Percentiles rank a stretch among this genome's conserved stretches.
These are phyloP conservation scores for Penicillium antarcticum DNA, from an alignment of 495 filamentous ascomycete genomes.

Conservation along the genomic window DNA sequence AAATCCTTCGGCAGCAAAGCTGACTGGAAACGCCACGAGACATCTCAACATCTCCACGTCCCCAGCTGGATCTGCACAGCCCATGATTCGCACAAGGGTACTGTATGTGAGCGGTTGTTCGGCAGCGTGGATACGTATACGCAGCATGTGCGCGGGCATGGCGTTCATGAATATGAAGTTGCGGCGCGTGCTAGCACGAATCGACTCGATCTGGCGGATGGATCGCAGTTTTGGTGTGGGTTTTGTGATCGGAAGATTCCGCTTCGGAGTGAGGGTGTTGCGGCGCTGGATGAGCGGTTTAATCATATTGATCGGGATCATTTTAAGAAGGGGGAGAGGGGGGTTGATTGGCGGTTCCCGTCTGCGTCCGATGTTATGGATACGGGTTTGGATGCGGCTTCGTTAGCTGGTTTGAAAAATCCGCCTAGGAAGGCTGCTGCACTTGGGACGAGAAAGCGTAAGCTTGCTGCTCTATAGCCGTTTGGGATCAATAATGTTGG, in stretches of 20 bases:
- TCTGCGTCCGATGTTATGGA: background rate
- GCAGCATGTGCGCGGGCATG: slow-evolving; percentile 57
- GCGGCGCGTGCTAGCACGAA: slow-evolving; percentile 46
- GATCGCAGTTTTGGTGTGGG: slow-evolving; percentile 82
- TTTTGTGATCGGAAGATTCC: slow-evolving; percentile 65
- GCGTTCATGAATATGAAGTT: slow-evolving; percentile 35
- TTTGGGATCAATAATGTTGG: background rate
- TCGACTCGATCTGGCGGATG: slow-evolving; percentile 67
- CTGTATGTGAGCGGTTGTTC: slow-evolving; percentile 55
- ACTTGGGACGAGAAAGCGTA: slow-evolving; percentile 26
- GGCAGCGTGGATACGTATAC: slow-evolving; percentile 60
- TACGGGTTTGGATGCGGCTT: background rate
- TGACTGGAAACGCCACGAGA: slow-evolving; percentile 97
- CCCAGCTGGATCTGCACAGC: slow-evolving; percentile 75
- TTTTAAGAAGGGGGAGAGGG: slow-evolving; percentile 53
- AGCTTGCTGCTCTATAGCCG: slow-evolving; percentile 7
- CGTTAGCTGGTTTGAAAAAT: background rate
- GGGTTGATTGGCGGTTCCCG: slow-evolving; percentile 46
- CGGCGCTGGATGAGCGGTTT: slow-evolving; percentile 72
- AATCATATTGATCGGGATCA: slow-evolving; percentile 81
- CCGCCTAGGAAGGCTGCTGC: background rate
- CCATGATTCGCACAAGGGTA: slow-evolving; percentile 26
- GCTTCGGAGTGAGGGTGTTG: slow-evolving; percentile 51
- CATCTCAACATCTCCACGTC: slow-evolving; percentile 73
- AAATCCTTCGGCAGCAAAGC: slow-evolving; percentile 89